Percentiles rank a stretch among this genome's conserved stretches.
These are phyloP conservation scores for Cordyceps cateniannulata DNA, from an alignment of 2,329 filamentous ascomycete species.

Conservation along the genomic window DNA sequence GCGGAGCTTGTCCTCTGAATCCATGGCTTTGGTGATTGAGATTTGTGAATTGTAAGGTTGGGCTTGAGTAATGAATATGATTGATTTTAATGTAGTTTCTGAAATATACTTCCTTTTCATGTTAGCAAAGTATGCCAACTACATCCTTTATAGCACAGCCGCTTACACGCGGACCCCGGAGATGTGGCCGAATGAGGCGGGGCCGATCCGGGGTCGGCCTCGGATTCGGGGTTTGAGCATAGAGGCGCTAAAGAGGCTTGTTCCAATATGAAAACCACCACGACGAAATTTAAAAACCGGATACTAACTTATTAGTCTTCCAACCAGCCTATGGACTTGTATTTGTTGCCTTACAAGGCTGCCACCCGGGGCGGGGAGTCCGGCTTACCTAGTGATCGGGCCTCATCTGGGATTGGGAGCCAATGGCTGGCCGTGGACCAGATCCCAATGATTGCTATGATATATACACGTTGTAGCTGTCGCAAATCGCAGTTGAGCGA, in stretches of 20 bases:
- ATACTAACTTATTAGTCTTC: too few relatives aligned
- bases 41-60: neutral
- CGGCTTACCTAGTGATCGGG: too few relatives aligned
- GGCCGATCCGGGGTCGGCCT: neutral
- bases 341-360: too few relatives aligned
- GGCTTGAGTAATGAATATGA: neutral
- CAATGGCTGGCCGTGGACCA: too few relatives aligned
- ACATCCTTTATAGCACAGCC: neutral
- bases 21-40: neutral
- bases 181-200: neutral
- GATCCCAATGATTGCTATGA: too few relatives aligned
- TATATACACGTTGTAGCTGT: too few relatives aligned
- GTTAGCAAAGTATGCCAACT: neutral
- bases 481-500: too few relatives aligned
- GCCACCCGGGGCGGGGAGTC: too few relatives aligned
- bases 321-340: neutral
- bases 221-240: neutral
- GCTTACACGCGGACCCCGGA: neutral
- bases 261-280: neutral
- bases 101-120: neutral
- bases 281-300: too few relatives aligned
- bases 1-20: neutral
- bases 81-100: neutral
- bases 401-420: too few relatives aligned
- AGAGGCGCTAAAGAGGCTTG: neutral